Conservation (phyloP, 228 moss, liverwort and hornwort genomes). For the Sphagnum magellanicum region DNA sequence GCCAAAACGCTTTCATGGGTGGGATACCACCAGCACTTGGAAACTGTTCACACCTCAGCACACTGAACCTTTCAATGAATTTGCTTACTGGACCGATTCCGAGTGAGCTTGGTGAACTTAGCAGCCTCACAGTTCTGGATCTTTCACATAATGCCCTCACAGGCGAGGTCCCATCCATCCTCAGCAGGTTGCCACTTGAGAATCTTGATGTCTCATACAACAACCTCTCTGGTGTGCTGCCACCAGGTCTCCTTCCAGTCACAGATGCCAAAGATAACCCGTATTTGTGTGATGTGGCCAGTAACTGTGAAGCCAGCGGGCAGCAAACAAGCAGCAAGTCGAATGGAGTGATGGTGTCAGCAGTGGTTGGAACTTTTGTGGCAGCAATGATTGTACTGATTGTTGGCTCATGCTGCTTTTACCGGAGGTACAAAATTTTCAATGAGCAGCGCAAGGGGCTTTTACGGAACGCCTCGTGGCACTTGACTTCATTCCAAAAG, state of each 20-base stretch:
- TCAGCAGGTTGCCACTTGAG: constrained; percentile 32
- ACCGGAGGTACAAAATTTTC: constrained; percentile 35
- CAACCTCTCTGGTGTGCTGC: constrained; percentile 61
- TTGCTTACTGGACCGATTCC: constrained; percentile 30
- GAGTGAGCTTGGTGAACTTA: constrained; percentile 21
- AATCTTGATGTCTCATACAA: constrained; percentile 76
- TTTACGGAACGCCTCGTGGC: constrained; percentile 44
- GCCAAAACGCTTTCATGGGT: constrained; percentile 34
- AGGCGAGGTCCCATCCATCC: constrained; percentile 27
- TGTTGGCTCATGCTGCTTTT: constrained; percentile 49
- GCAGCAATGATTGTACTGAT: constrained; percentile 40
- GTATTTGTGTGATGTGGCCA: constrained; percentile 8
- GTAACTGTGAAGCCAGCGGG: not conserved
- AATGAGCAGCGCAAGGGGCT: constrained; percentile 19
- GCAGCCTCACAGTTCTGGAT: constrained; percentile 39
- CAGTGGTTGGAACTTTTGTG: constrained; percentile 57
- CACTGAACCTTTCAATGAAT: constrained; percentile 47
- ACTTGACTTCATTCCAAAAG: constrained; percentile 73
- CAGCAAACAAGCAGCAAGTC: not conserved
- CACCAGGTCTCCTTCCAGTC: constrained; percentile 23
- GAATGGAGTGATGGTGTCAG: constrained; percentile 30
- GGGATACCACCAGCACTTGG: constrained; percentile 35
- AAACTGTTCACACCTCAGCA: constrained; percentile 27
- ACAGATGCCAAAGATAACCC: constrained; percentile 26
- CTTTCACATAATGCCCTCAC: constrained; percentile 37